Conservation (phyloP, 495 filamentous ascomycete genomes). For the Podospora sp. region DNA sequence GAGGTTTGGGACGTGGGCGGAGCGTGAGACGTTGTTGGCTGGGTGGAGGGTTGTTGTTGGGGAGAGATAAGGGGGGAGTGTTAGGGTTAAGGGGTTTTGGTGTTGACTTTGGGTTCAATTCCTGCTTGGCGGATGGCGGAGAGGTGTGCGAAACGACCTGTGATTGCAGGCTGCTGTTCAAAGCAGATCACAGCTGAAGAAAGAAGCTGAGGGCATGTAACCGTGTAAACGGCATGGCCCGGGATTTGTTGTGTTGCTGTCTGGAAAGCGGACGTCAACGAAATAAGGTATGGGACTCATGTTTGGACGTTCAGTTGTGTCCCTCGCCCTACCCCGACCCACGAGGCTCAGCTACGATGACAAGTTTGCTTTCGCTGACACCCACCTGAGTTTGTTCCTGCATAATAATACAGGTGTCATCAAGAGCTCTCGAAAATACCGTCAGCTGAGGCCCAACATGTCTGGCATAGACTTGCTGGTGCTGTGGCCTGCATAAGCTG, state of each 20-base stretch:
- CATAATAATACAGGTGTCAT: not conserved
- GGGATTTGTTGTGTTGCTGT: too few relatives aligned
- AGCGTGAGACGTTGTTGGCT: not conserved
- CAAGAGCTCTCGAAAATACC: not conserved
- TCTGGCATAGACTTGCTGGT: not conserved
- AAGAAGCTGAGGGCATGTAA: too few relatives aligned
- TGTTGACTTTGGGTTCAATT: too few relatives aligned
- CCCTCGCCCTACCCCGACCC: too few relatives aligned
- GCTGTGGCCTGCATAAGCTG: not conserved
- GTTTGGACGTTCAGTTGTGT: too few relatives aligned
- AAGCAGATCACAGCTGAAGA: too few relatives aligned
- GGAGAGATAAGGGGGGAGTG: not conserved
- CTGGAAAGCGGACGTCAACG: too few relatives aligned
- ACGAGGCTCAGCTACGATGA: not conserved
- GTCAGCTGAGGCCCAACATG: not conserved
- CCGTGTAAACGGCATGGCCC: too few relatives aligned
- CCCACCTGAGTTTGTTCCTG: not conserved
- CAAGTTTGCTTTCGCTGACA: not conserved
- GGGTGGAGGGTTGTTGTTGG: not conserved
- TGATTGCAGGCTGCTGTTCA: too few relatives aligned
- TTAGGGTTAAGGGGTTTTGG: not conserved
- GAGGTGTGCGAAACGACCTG: too few relatives aligned
- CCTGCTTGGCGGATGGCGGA: too few relatives aligned
- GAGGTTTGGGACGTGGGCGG: conserved; percentile 28
- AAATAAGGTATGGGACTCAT: too few relatives aligned